phyloP scores from a whole-genome alignment of 768 basidiomycete species.

The Psilocybe sp. region DNA sequence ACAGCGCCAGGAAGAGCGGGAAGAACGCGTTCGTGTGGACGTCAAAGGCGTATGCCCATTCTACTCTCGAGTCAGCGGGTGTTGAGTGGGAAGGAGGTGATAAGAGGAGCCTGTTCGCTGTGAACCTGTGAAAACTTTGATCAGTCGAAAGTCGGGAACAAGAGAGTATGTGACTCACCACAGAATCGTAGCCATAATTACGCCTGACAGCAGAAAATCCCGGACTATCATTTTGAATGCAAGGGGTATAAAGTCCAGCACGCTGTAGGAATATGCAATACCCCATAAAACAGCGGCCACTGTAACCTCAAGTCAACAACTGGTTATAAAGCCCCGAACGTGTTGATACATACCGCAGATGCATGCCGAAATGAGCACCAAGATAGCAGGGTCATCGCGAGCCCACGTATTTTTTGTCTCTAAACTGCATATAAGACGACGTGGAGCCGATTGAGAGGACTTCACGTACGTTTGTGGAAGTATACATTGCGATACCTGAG shows the following conservation, averaged over 20 bases:
- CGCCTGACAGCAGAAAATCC: constrained; percentile 81
- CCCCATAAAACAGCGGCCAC: constrained; percentile 87
- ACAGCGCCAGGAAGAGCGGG: constrained; percentile 87
- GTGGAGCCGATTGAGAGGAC: background rate
- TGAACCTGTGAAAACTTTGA: constrained; percentile 40
- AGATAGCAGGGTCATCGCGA: constrained; percentile 93
- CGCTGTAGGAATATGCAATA: constrained; percentile 68
- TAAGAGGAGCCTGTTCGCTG: constrained; percentile 68
- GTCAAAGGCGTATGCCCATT: constrained; percentile 96
- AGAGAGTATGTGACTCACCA: constrained; percentile 48
- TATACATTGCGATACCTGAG: constrained; percentile 91
- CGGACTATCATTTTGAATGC: constrained; percentile 82
- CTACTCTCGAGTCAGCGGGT: constrained; percentile 68
- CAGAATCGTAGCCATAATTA: constrained; percentile 69
- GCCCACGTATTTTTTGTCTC: constrained; percentile 99
- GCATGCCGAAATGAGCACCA: constrained; percentile 80
- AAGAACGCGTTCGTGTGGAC: constrained; percentile 98
- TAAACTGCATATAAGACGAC: constrained; percentile 23
- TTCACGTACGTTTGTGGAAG: constrained; percentile 85
- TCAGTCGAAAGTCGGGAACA: constrained; percentile 2
- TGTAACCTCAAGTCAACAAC: constrained; percentile 25
- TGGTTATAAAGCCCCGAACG: background rate
- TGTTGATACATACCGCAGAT: constrained; percentile 58
- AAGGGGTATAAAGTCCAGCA: constrained; percentile 55
- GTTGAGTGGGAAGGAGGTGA: constrained; percentile 73